phyloP scores from a whole-genome alignment of 148 eudicot genomes.

The Selenicereus undatus region DNA sequence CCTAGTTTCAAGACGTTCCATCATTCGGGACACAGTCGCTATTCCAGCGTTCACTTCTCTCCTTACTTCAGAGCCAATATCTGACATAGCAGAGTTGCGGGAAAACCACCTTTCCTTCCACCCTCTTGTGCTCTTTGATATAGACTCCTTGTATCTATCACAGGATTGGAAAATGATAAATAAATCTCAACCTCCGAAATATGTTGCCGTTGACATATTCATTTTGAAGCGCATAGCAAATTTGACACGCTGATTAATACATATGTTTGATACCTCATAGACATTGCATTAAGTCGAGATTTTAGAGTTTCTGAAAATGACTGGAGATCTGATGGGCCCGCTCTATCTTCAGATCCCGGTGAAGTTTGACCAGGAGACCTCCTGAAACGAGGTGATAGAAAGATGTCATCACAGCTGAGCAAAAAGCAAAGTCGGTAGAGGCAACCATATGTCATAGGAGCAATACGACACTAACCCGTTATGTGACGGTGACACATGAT shows the following conservation, averaged over 20 bases:
- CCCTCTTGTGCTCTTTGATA: conserved; percentile 74
- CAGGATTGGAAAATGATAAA: conserved; percentile 5
- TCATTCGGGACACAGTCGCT: conserved; percentile 66
- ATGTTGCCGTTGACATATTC: neutral
- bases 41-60: conserved; percentile 56
- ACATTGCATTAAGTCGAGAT: conserved; percentile 67
- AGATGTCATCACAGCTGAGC: neutral
- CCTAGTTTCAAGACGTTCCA: conserved; percentile 64
- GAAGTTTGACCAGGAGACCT: conserved; percentile 59
- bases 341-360: conserved; percentile 58
- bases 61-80: conserved; percentile 57
- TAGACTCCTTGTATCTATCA: conserved; percentile 74
- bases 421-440: neutral
- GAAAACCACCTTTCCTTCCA: conserved; percentile 95
- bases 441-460: neutral
- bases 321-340: conserved; percentile 89
- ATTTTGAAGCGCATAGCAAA: neutral
- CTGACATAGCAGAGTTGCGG: conserved; percentile 56
- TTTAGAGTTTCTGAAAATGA: conserved; percentile 81
- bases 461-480: conserved; percentile 40
- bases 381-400: conserved; percentile 19
- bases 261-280: conserved; percentile 51
- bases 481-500: conserved; percentile 59
- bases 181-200: neutral
- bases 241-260: neutral